Percentiles rank a stretch among this genome's conserved stretches.
Conservation (phyloP, 352 stramenopile species). For the Thalassiosira ordinaria region DNA sequence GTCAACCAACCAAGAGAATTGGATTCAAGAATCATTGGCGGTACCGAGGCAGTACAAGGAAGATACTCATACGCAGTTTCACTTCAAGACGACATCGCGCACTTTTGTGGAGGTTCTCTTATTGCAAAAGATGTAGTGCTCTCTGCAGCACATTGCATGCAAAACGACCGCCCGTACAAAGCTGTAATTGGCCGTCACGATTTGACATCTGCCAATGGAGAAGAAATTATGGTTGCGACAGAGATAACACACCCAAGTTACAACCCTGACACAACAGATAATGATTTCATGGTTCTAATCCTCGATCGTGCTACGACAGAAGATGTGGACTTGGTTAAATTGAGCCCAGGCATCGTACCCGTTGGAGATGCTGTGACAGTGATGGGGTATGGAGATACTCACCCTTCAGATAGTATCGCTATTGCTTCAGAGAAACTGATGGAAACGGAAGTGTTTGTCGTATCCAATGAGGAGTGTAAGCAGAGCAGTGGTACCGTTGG, state of each 20-base stretch:
- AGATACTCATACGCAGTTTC: slow-evolving; percentile 30
- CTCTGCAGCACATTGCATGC: slow-evolving; percentile 53
- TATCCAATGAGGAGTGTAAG: slow-evolving; percentile 65
- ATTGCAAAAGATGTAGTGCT: slow-evolving; percentile 40
- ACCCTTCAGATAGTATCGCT: slow-evolving; percentile 11
- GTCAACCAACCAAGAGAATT: background rate
- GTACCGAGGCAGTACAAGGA: background rate
- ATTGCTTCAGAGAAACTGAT: slow-evolving; percentile 29
- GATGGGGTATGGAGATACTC: slow-evolving; percentile 64
- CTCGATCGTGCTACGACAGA: slow-evolving; percentile 5
- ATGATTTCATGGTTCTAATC: slow-evolving; percentile 62
- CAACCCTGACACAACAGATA: slow-evolving; percentile 37
- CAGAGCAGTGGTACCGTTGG: slow-evolving; percentile 24
- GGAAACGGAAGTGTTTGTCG: slow-evolving; percentile 51
- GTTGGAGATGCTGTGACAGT: slow-evolving; percentile 35
- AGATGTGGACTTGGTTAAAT: slow-evolving; percentile 30
- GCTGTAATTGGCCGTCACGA: slow-evolving; percentile 45
- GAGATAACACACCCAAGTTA: slow-evolving; percentile 58
- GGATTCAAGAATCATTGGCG: slow-evolving; percentile 20
- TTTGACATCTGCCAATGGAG: slow-evolving; percentile 19
- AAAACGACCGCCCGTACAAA: slow-evolving; percentile 17
- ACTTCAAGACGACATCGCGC: slow-evolving; percentile 28
- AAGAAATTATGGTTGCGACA: slow-evolving; percentile 12
- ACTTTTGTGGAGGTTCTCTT: slow-evolving; percentile 49
- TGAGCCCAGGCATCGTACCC: slow-evolving; percentile 22